phyloP scores from a whole-genome alignment of 164 flowering plant genomes.

The Hamamelis virginiana region DNA sequence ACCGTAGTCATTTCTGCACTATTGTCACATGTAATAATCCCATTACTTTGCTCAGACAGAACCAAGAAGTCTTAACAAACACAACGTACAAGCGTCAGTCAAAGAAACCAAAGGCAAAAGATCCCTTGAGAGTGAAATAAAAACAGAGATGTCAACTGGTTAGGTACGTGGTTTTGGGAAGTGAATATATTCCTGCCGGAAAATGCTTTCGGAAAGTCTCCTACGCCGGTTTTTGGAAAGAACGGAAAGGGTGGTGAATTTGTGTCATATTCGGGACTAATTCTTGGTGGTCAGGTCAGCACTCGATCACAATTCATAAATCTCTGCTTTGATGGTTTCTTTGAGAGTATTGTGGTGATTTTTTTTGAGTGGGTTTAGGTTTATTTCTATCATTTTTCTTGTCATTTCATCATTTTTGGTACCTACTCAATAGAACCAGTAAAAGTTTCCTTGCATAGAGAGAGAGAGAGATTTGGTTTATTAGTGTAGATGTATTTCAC shows the following conservation, averaged over 20 bases:
- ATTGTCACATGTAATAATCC: constrained; percentile 17
- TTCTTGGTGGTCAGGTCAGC: not conserved
- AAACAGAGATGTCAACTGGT: not conserved
- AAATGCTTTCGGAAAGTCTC: not conserved
- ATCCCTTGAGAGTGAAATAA: too few relatives aligned
- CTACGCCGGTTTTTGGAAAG: not conserved
- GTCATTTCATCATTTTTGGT: not conserved
- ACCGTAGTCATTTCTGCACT: constrained; percentile 17
- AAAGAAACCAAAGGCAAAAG: too few relatives aligned
- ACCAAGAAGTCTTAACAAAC: constrained; percentile 19
- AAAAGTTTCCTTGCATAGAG: not conserved
- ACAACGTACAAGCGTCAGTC: not conserved
- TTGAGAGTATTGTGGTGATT: not conserved
- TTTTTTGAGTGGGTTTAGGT: too few relatives aligned
- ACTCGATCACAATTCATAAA: too few relatives aligned
- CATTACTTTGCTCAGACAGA: constrained; percentile 9
- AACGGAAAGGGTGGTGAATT: not conserved
- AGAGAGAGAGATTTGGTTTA: constrained; percentile 4
- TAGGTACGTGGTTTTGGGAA: not conserved
- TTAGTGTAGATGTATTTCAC: not conserved
- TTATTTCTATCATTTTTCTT: not conserved
- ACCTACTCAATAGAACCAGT: not conserved
- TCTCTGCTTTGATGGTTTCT: not conserved
- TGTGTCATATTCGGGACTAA: not conserved
- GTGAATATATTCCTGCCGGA: not conserved